phyloP scores from a whole-genome alignment of 2,329 filamentous ascomycete species.

The Zarea fungicola region DNA sequence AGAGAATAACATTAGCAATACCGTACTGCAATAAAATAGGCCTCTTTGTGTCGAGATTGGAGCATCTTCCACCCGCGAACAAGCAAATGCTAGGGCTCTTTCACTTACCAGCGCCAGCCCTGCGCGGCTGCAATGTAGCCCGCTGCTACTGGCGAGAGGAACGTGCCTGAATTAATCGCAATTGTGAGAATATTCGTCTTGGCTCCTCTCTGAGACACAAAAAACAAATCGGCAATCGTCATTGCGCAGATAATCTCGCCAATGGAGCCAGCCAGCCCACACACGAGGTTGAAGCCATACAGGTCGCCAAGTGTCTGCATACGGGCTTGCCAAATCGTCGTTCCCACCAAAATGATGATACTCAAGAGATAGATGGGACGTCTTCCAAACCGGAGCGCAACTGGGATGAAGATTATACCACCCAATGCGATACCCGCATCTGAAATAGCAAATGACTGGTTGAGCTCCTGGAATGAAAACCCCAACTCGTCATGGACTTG shows the following conservation, averaged over 20 bases:
- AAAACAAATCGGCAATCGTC: constrained; percentile 30
- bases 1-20: neutral
- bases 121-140: constrained; percentile 18
- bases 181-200: constrained; percentile 26
- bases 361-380: constrained; percentile 25
- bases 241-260: constrained; percentile 34
- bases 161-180: constrained; percentile 19
- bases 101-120: constrained; percentile 22
- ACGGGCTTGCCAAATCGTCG: constrained; percentile 17
- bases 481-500: constrained; percentile 20
- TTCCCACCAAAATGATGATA: constrained; percentile 15
- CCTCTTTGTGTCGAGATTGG: no score
- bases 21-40: neutral
- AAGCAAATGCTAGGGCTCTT: neutral
- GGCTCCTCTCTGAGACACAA: constrained; percentile 22
- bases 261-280: constrained; percentile 32
- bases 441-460: constrained; percentile 22
- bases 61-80: no score
- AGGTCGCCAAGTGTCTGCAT: constrained; percentile 17
- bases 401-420: constrained; percentile 30
- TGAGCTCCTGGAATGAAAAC: constrained; percentile 24
- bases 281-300: constrained; percentile 17
- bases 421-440: constrained; percentile 28
- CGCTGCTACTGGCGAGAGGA: constrained; percentile 18
- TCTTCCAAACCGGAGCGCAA: constrained; percentile 29